Conservation (phyloP, 2,329 filamentous ascomycete genomes). For the Paecilomyces sp. region DNA sequence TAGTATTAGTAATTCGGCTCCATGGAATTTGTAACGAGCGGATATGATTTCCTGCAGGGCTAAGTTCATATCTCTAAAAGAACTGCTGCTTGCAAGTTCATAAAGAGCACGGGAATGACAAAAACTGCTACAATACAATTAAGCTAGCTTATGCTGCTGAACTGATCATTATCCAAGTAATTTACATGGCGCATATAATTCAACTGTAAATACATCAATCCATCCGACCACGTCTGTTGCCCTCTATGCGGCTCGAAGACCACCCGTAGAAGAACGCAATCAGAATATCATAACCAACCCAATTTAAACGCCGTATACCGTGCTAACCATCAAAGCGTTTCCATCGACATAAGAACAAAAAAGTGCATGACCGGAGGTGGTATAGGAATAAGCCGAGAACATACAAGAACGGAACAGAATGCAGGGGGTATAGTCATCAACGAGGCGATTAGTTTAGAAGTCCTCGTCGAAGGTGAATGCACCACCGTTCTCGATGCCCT, state of each 20-base stretch:
- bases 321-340: not conserved
- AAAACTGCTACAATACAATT: not conserved
- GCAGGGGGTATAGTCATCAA: slow-evolving; percentile 8
- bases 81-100: too few relatives aligned
- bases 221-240: not conserved
- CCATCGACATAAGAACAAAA: slow-evolving; percentile 21
- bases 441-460: slow-evolving; percentile 58
- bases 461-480: slow-evolving; percentile 95
- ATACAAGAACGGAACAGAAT: slow-evolving; percentile 2
- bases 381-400: slow-evolving; percentile 3
- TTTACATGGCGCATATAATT: not conserved
- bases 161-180: not conserved
- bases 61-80: too few relatives aligned
- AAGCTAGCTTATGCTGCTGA: too few relatives aligned
- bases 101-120: too few relatives aligned
- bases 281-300: not conserved
- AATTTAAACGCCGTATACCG: not conserved
- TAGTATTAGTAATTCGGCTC: too few relatives aligned
- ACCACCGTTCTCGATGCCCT: slow-evolving; percentile 41
- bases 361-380: slow-evolving; percentile 10
- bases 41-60: too few relatives aligned
- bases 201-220: not conserved
- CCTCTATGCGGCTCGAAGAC: not conserved
- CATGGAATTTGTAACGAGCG: too few relatives aligned
- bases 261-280: not conserved